Evolutionary conservation across 305 asterid species (phyloP).

Genomic region (Rubia tinctorum): DNA sequence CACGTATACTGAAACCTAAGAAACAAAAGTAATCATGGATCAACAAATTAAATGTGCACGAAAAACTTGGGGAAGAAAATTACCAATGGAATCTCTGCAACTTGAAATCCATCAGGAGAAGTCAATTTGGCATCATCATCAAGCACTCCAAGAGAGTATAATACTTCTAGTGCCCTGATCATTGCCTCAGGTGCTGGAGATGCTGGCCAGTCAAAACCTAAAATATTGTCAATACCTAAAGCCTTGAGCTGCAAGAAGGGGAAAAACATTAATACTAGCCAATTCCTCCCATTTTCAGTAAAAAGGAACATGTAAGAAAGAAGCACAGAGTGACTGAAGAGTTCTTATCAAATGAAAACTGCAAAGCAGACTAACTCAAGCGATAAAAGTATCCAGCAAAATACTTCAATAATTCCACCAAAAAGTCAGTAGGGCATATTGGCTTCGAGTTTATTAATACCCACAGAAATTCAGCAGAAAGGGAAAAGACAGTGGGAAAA

Average conservation of each 20-base stretch:
- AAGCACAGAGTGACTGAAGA: background rate
- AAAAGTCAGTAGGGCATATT: background rate
- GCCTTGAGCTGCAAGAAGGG: constrained; percentile 69
- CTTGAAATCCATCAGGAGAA: constrained; percentile 90
- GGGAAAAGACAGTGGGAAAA: background rate
- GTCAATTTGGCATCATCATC: constrained; percentile 95
- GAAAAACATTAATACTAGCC: constrained; percentile 16
- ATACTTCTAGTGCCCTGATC: constrained; percentile 93
- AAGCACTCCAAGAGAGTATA: constrained; percentile 86
- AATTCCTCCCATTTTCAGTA: background rate
- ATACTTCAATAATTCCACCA: background rate
- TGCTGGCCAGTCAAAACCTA: constrained; percentile 98
- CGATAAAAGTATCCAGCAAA: background rate
- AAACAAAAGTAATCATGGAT: background rate
- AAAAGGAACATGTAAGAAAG: background rate
- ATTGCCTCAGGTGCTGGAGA: constrained; percentile 94
- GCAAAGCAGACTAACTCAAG: background rate
- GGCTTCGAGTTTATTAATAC: background rate
- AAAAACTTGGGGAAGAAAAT: constrained; percentile 16
- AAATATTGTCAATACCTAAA: constrained; percentile 86
- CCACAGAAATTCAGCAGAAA: background rate
- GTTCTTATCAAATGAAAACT: background rate
- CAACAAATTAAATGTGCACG: constrained; percentile 20
- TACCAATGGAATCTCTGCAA: constrained; percentile 97
- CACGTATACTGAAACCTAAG: background rate